Base-by-base conservation (phyloP, 345 rosid species). In the Acer negundo region DNA sequence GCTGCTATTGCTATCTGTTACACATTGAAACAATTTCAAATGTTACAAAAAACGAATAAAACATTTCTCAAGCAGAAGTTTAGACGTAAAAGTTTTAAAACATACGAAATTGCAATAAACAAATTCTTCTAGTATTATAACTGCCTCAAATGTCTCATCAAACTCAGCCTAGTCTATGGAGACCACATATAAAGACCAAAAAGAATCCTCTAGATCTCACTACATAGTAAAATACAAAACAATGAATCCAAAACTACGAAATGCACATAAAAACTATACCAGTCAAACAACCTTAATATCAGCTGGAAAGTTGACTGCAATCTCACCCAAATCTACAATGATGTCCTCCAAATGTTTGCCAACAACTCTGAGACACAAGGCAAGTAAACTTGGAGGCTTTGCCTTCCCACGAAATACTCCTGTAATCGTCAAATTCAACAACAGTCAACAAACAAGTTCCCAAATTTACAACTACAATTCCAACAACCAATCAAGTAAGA, bases 311-410 rank as follows among this genome's bases (percentile, higher is more conserved):
- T 81, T 73, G 55, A 68, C 26, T 15, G 93, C 85, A 80, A 95
- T 91, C 62, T 89, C 95, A 66, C 74, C 75, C 85, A 95, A 82
- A 67, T 93, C 90, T 13, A 78, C 84, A 35, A 85, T 73, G 26
- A 95, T 84, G 26, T 92, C 99, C 80, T 95, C 98, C 80, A 95
- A 86, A 87, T 95, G 84, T 82, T 61, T 84, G 24, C 99, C 98
- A 69, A 95, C 79, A 84, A 93, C 90, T 26, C 92, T 97, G 24
- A 95, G 89, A 79, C 98, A 95, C 79, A 93, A 83, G 81, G 84
- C 88, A 8, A 90, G 83, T 69, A 95, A 87, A 71, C 90, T 89
- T 40, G 92, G 94, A 46, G 94, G 90, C 65, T 78, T 86, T 20
- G 56, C 64, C 82, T 73, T 90, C 89, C 75, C 75, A 49, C 71